These are phyloP conservation scores for Melaleuca quinquenervia DNA, from an alignment of 345 rosid species.

Conservation along the genomic window DNA sequence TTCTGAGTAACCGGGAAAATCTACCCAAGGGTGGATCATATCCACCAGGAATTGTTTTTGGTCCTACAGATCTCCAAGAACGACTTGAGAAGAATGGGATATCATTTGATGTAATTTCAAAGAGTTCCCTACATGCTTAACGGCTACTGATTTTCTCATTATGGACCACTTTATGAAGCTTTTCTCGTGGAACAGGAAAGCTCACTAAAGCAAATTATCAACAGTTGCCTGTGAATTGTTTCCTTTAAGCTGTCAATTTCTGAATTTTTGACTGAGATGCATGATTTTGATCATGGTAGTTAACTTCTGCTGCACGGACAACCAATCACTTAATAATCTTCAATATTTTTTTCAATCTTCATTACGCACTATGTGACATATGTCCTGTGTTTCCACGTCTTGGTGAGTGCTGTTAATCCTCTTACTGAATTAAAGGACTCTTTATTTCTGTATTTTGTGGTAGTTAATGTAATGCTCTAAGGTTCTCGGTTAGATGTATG, in stretches of 20 bases:
- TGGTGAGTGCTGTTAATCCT: neutral
- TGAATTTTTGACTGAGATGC: neutral
- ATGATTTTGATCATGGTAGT: neutral
- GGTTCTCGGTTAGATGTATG: too few relatives aligned
- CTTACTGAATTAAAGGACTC: neutral
- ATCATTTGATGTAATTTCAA: constrained; percentile 64
- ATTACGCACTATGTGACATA: neutral
- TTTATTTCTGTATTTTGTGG: neutral
- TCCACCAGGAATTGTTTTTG: constrained; percentile 76
- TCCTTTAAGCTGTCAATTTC: neutral
- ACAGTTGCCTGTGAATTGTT: neutral
- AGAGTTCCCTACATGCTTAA: constrained; percentile 10
- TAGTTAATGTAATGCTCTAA: neutral
- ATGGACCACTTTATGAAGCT: neutral
- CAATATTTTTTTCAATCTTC: neutral
- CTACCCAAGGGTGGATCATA: constrained; percentile 69
- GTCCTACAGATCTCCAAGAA: constrained; percentile 64
- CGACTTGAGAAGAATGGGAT: constrained; percentile 64
- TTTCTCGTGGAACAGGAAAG: neutral
- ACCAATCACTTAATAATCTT: neutral
- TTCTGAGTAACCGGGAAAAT: constrained; percentile 39
- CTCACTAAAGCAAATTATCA: neutral
- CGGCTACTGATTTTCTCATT: neutral
- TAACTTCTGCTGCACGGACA: neutral
- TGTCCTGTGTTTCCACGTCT: neutral